Evolutionary conservation across 768 basidiomycete genomes (phyloP), one percentile per base, ranked within the genome.

Genomic region (Suillus subaureus): DNA sequence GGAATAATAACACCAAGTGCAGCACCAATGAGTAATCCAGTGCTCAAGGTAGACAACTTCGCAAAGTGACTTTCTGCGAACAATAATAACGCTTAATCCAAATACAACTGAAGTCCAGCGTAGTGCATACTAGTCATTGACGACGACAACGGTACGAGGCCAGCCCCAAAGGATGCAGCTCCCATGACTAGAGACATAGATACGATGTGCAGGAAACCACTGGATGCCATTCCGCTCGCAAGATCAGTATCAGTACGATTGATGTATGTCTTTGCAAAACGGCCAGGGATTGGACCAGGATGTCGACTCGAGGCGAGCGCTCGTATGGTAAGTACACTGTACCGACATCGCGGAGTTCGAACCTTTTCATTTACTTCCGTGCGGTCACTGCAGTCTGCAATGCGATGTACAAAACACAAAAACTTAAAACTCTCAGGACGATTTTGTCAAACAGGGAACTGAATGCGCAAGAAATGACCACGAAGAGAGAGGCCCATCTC

Each of bases 1-100:
- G 97, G 96, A 61, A 98, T 89, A 68, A 98, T 94, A 31, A 99
- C 88, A 15, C 93, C 93, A 68, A 98, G 78, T 0, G 94, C 94
- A 3, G 96, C 91, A 4, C 96, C 96, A 16, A 97, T 84, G 21
- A 99, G 83, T 13, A 98, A 79, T 13, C 96, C 96, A 9, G 91
- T 91, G 13, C 93, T 91, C 18, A 94, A 74, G 51, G 85, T 84
- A 9, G 83, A 84, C 39, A 89, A 74, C 49, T 76, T 70, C 26
- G 80, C 80, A 52, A 84, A 69, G 78, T 79, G 68, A 83, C 79
- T 76, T 81, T 77, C 66, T 83, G 80, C 47, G 79, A 68, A 69
- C 79, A 79, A 67, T 55, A 74, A 69, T 79, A 43, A 80, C 84
- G 80, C 71, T 61, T 68, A 43, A 70, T 63, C 47, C 43, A 18